Percentiles rank a stretch among this genome's conserved stretches.
These are phyloP conservation scores for Aspergillus tubingensis DNA, from an alignment of 2,329 filamentous ascomycete species.

Conservation along the genomic window DNA sequence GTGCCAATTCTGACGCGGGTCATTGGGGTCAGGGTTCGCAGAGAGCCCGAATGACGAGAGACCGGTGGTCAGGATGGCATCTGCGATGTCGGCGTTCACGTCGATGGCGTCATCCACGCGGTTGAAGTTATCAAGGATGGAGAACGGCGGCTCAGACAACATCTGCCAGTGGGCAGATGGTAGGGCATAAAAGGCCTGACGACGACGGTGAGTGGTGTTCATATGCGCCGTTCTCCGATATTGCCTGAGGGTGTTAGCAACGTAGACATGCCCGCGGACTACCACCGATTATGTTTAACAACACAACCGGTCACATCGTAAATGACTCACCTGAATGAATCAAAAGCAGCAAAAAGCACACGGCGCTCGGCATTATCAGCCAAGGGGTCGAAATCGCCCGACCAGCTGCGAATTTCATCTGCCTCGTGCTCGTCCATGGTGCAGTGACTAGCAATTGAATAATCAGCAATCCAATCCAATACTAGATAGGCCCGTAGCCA, in stretches of 20 bases:
- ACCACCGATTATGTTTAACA: too few relatives aligned
- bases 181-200: conserved; percentile 90
- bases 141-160: conserved; percentile 78
- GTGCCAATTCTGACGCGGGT: conserved; percentile 62
- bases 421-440: conserved; percentile 16
- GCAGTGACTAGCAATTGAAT: background rate
- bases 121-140: conserved; percentile 74
- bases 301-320: too few relatives aligned
- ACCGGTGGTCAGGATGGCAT: conserved; percentile 71
- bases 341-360: conserved; percentile 78
- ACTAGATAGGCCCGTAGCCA: too few relatives aligned
- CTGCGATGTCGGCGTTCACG: conserved; percentile 78
- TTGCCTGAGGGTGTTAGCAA: conserved; percentile 58
- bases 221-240: conserved; percentile 84
- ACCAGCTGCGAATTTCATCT: conserved; percentile 49
- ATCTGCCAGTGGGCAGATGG: conserved; percentile 81
- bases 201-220: conserved; percentile 85
- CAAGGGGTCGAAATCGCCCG: conserved; percentile 64
- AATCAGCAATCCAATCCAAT: too few relatives aligned
- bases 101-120: conserved; percentile 86
- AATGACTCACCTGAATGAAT: conserved; percentile 79
- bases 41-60: conserved; percentile 67
- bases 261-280: too few relatives aligned
- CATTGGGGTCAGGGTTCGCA: conserved; percentile 36
- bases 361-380: conserved; percentile 77